Base-by-base conservation (phyloP, 768 basidiomycete genomes). In the Cystobasidium tubakii region DNA sequence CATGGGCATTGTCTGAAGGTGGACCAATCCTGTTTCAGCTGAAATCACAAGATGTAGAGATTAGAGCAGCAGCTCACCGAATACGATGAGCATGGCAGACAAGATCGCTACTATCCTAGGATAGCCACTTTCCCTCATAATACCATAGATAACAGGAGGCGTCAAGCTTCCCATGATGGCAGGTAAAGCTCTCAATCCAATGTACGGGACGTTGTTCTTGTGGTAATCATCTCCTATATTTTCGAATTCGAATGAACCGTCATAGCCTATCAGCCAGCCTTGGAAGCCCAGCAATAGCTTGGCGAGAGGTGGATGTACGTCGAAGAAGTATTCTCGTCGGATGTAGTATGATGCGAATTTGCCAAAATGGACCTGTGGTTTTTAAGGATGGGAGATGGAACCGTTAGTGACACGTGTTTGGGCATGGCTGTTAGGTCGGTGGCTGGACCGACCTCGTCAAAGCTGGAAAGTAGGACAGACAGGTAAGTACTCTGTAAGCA, bases 111-210 rank as follows among this genome's bases (percentile, higher is more conserved):
- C 87, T 43, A 92, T 83, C 4, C 92, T 90, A 0, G 94, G 92
- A 80, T 95, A 97, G 6, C 96, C 96, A 74, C 90, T 90, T 84
- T 98, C 93, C 82, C 96, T 90, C 96, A 98, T 98, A 81, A 95
- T 97, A 27, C 86, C 89, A 79, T 93, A 99, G 0, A 98, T 88
- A 75, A 98, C 83, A 0, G 94, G 90, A 17, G 98, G 82, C 0
- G 95, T 97, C 31, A 96, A 83, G 82, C 90, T 90, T 62, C 91
- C 92, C 34, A 99, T 84, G 75, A 96, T 86, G 1, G 95, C 96
- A 6, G 93, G 92, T 23, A 98, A 86, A 4, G 90, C 88, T 46
- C 96, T 86, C 87, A 99, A 88, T 76, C 93, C 94, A 66, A 95
- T 87, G 78, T 90, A 99, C 9, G 96, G 94, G 0, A 99, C 93